phyloP scores from a whole-genome alignment of 768 basidiomycete species.

The Nevesoporus exiguus region DNA sequence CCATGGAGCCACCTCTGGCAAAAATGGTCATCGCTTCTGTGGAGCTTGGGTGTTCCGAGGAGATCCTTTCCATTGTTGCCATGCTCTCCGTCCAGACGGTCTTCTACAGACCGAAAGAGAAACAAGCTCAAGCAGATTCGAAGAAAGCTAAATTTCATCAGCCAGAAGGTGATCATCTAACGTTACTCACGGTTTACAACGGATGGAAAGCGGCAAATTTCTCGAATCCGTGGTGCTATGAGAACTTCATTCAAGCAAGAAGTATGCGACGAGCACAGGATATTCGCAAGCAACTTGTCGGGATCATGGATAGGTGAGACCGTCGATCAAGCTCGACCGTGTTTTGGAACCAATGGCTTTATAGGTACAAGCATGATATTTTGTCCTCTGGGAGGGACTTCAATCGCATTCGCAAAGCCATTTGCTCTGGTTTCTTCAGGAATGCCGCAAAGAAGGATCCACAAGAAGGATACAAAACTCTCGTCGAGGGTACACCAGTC shows the following conservation, averaged over 20 bases:
- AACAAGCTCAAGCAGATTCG: slow-evolving; percentile 97
- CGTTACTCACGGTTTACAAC: slow-evolving; percentile 92
- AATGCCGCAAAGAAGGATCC: slow-evolving; percentile 99
- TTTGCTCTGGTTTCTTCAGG: slow-evolving; percentile 96
- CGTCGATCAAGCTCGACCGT: background rate
- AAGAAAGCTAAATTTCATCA: slow-evolving; percentile 99
- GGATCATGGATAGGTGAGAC: slow-evolving; percentile 95
- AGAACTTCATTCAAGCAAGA: slow-evolving; percentile 97
- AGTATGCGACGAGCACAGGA: slow-evolving; percentile 98
- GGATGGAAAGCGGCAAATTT: slow-evolving; percentile 97
- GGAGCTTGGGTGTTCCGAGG: slow-evolving; percentile 96
- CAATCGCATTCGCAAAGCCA: slow-evolving; percentile 90
- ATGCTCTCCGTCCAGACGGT: slow-evolving; percentile 97
- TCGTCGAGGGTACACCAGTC: slow-evolving; percentile 97
- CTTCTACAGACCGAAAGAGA: slow-evolving; percentile 99
- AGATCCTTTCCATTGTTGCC: slow-evolving; percentile 94
- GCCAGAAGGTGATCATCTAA: slow-evolving; percentile 95
- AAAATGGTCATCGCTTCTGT: slow-evolving; percentile 99
- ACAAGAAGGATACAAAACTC: slow-evolving; percentile 97
- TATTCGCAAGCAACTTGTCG: slow-evolving; percentile 93
- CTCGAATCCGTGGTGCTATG: slow-evolving; percentile 98
- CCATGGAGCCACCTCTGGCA: slow-evolving; percentile 92
- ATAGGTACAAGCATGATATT: slow-evolving; percentile 95
- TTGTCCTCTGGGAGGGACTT: slow-evolving; percentile 89
- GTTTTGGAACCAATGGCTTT: slow-evolving; percentile 4